Evolutionary conservation across 164 flowering plant species (phyloP).

Genomic region (Umbellularia californica): DNA sequence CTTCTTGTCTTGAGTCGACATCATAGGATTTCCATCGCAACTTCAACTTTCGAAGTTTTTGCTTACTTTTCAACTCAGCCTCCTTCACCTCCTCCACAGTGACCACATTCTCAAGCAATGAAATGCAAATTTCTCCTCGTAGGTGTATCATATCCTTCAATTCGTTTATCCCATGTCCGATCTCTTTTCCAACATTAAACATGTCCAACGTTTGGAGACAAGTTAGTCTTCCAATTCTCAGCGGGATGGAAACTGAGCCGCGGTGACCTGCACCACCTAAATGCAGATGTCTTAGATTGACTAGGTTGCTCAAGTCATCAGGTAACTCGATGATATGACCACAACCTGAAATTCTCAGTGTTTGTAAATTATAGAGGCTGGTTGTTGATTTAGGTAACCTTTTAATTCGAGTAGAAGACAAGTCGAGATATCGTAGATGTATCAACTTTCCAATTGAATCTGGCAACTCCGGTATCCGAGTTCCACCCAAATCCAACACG

Average conservation of each 20-base stretch:
- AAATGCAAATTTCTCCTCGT: conserved; percentile 12
- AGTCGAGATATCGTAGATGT: conserved; percentile 24
- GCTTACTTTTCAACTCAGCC: conserved; percentile 17
- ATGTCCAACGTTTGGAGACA: conserved; percentile 13
- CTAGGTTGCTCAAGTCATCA: neutral
- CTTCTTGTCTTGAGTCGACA: too few species aligned
- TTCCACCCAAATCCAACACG: neutral
- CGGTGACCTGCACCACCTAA: neutral
- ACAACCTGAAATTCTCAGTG: neutral
- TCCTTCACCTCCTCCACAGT: conserved; percentile 5
- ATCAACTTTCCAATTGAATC: conserved; percentile 9
- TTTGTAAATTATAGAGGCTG: neutral
- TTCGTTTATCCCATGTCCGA: conserved; percentile 9
- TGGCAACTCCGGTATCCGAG: neutral
- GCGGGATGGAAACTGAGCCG: conserved; percentile 6
- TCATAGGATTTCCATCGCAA: conserved; percentile 15
- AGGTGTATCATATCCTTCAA: conserved; percentile 14
- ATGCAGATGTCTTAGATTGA: conserved; percentile 2
- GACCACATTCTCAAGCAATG: conserved; percentile 13
- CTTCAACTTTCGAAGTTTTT: conserved; percentile 7
- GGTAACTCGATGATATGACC: neutral
- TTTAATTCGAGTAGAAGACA: conserved; percentile 17
- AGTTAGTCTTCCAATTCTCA: conserved; percentile 11
- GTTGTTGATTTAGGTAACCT: conserved; percentile 10
- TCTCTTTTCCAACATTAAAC: conserved; percentile 4